These are phyloP conservation scores for Neurospora sp. DNA, from an alignment of 495 filamentous ascomycete species.

Conservation along the genomic window DNA sequence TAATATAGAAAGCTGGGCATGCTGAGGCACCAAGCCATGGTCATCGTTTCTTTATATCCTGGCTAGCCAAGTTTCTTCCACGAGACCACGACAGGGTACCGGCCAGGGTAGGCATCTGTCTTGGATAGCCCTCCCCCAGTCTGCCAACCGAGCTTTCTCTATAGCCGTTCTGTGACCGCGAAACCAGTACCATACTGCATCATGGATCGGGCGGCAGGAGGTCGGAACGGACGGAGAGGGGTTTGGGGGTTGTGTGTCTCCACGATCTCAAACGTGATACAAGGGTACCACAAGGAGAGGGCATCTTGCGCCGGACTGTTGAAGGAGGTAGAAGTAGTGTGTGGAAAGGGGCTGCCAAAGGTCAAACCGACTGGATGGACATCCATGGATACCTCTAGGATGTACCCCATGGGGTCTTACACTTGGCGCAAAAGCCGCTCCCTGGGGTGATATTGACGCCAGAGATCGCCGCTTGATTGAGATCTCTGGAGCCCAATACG, in stretches of 20 bases:
- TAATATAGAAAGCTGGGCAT: slow-evolving; percentile 16
- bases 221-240: slow-evolving; percentile 20
- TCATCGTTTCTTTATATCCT: slow-evolving; percentile 30
- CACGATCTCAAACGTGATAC: slow-evolving; percentile 36
- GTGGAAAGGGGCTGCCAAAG: slow-evolving; percentile 5
- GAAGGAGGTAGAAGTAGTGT: slow-evolving; percentile 13
- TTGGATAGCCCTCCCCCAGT: slow-evolving; percentile 4
- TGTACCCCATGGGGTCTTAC: slow-evolving; percentile 8
- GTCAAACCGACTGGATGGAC: slow-evolving; percentile 10
- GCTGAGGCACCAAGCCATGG: slow-evolving; percentile 24
- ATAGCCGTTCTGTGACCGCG: neutral
- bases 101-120: neutral
- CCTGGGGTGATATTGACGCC: neutral
- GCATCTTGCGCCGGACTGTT: slow-evolving; percentile 20
- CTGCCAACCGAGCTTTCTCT: slow-evolving; percentile 14
- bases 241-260: slow-evolving; percentile 18
- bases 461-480: neutral
- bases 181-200: slow-evolving; percentile 24
- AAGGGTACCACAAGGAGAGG: slow-evolving; percentile 16
- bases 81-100: neutral
- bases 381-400: neutral
- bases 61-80: slow-evolving; percentile 22
- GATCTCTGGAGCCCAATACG: neutral
- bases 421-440: neutral
- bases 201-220: slow-evolving; percentile 12